Evolutionary conservation across 1,284 basidiomycete genomes (phyloP).

Genomic region (Rhodofomes roseus): DNA sequence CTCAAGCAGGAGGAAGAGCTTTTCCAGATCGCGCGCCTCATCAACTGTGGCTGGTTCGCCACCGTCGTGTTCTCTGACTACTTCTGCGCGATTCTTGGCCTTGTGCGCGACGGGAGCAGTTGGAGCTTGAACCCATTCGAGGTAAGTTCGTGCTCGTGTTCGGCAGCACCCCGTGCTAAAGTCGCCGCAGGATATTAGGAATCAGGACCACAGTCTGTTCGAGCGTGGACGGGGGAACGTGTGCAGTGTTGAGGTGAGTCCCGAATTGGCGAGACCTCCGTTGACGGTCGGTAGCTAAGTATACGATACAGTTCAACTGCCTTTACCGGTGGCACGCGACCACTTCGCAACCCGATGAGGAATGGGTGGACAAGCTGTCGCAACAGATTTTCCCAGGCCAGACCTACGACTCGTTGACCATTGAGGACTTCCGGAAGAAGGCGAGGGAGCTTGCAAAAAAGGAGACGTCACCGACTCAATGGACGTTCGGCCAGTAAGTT

Average conservation of each 20-base stretch:
- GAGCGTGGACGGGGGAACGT: conserved; percentile 75
- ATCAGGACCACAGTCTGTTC: conserved; percentile 55
- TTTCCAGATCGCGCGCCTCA: conserved; percentile 74
- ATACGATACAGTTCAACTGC: conserved; percentile 63
- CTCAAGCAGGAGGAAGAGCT: conserved; percentile 73
- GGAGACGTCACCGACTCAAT: conserved; percentile 51
- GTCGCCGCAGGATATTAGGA: conserved; percentile 53
- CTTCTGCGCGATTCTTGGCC: conserved; percentile 69
- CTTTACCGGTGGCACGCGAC: conserved; percentile 83
- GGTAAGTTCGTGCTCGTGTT: conserved; percentile 29
- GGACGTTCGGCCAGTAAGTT: conserved; percentile 64
- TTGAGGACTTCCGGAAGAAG: conserved; percentile 55
- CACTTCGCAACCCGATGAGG: conserved; percentile 62
- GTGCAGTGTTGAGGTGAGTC: conserved; percentile 68
- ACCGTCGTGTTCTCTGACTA: conserved; percentile 73
- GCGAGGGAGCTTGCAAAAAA: conserved; percentile 35
- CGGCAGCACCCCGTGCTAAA: not conserved
- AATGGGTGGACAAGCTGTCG: conserved; percentile 58
- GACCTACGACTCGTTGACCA: conserved; percentile 43
- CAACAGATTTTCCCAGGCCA: conserved; percentile 50
- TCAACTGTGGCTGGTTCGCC: conserved; percentile 79
- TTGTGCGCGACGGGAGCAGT: conserved; percentile 62
- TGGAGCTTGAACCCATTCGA: conserved; percentile 73
- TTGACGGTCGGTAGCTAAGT: not conserved
- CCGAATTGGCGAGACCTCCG: not conserved